phyloP scores from a whole-genome alignment of 139 green algal species.

The Coccomyxa sp. region DNA sequence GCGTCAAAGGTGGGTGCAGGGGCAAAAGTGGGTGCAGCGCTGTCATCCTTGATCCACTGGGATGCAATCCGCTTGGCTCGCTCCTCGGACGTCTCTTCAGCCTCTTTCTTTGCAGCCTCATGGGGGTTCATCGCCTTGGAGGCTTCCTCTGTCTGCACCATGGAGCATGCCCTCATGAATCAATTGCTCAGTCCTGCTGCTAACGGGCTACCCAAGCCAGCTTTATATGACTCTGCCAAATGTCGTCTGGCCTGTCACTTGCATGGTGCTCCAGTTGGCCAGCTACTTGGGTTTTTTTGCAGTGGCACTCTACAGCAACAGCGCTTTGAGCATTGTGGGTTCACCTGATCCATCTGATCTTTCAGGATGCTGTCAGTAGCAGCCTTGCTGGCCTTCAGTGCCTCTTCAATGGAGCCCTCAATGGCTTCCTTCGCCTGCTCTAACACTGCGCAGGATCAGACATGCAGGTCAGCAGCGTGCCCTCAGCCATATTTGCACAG shows the following conservation, averaged over 20 bases:
- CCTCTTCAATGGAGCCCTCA: background rate
- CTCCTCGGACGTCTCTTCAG: constrained; percentile 33
- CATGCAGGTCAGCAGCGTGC: no score
- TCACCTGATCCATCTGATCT: no score
- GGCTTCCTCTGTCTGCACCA: background rate
- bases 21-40: background rate
- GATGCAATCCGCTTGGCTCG: constrained; percentile 52
- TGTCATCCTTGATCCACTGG: constrained; percentile 55
- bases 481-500: no score
- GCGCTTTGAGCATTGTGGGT: no score
- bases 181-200: constrained; percentile 12
- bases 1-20: no score
- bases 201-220: background rate
- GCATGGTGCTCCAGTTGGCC: no score
- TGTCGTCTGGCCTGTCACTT: no score
- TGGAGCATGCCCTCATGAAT: constrained; percentile 3
- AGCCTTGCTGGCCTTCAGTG: background rate
- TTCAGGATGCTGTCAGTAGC: no score
- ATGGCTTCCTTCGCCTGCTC: background rate
- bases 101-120: constrained; percentile 8
- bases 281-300: no score
- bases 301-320: no score
- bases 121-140: background rate
- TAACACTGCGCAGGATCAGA: no score
- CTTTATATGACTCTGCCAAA: no score